Conservation (phyloP, 2,329 filamentous ascomycete species). For the Spiromastix sp. region DNA sequence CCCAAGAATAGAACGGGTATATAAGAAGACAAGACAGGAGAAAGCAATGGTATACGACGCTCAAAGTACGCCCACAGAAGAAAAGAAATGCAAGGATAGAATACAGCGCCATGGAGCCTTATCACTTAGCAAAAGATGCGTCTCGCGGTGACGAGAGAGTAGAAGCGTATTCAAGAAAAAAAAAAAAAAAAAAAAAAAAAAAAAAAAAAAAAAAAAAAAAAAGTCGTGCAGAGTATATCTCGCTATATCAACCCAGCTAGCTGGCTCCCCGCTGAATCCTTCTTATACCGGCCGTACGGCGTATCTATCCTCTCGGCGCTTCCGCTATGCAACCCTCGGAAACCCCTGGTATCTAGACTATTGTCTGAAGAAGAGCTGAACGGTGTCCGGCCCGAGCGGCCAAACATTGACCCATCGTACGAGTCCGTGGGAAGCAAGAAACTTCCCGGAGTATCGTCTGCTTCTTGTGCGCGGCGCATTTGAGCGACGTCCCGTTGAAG, state of each 20-base stretch:
- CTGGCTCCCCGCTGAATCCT: conserved; percentile 1
- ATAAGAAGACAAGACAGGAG: too few species aligned
- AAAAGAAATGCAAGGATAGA: too few species aligned
- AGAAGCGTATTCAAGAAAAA: not conserved
- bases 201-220: not conserved
- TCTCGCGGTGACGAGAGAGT: not conserved
- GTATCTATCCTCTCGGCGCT: conserved; percentile 1
- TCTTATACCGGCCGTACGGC: conserved; percentile 3
- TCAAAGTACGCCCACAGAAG: too few species aligned
- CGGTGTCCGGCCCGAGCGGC: too few species aligned
- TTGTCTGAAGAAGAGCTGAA: conserved; percentile 1
- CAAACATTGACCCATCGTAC: too few species aligned
- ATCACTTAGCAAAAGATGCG: too few species aligned
- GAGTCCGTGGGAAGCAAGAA: conserved; percentile 1
- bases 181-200: not conserved
- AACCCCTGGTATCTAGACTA: not conserved
- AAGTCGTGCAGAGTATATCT: not conserved
- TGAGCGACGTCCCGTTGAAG: conserved; percentile 20
- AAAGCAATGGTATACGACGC: too few species aligned
- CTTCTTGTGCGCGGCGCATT: not conserved
- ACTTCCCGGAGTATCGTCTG: not conserved
- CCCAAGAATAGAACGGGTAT: too few species aligned
- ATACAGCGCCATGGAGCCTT: too few species aligned
- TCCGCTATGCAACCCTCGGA: not conserved
- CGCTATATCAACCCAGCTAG: too few species aligned